These are phyloP conservation scores for Arabidopsis arenosa DNA, from an alignment of 345 rosid genomes.

Conservation along the genomic window DNA sequence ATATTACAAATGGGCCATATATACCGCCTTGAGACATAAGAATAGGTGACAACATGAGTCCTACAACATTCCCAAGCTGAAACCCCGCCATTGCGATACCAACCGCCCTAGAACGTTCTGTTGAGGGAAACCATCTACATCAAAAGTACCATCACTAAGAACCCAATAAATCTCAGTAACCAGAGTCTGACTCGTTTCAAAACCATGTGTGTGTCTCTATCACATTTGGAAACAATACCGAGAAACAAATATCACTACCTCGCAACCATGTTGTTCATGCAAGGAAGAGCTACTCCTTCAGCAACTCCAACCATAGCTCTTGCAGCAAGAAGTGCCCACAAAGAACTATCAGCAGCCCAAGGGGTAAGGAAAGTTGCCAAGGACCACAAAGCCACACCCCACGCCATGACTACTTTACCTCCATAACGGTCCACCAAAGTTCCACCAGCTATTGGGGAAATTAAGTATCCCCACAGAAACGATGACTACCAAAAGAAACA, in stretches of 20 bases:
- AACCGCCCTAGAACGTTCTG: slow-evolving; percentile 93
- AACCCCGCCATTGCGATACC: slow-evolving; percentile 97
- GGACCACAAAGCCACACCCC: slow-evolving; percentile 96
- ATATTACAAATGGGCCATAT: slow-evolving; percentile 93
- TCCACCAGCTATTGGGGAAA: slow-evolving; percentile 93
- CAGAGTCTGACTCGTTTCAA: not conserved
- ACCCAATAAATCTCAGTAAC: slow-evolving; percentile 8
- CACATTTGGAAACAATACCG: slow-evolving; percentile 35
- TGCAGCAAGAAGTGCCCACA: slow-evolving; percentile 69
- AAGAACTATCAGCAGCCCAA: slow-evolving; percentile 92
- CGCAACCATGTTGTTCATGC: slow-evolving; percentile 97
- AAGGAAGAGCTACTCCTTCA: slow-evolving; percentile 99
- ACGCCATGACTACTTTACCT: slow-evolving; percentile 90
- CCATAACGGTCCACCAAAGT: slow-evolving; percentile 92
- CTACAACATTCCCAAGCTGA: slow-evolving; percentile 89
- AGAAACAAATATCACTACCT: slow-evolving; percentile 56
- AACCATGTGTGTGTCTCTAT: slow-evolving; percentile 5
- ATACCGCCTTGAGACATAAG: slow-evolving; percentile 88
- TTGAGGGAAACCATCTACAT: slow-evolving; percentile 94
- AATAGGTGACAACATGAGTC: slow-evolving; percentile 85
- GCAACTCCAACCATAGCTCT: slow-evolving; percentile 88
- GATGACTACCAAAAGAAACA: slow-evolving; percentile 68
- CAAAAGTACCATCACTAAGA: slow-evolving; percentile 44
- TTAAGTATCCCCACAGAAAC: slow-evolving; percentile 93
- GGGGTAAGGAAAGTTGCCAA: slow-evolving; percentile 91